Base-by-base conservation (phyloP, 2,329 filamentous ascomycete genomes). In the Aureobasidium lini region DNA sequence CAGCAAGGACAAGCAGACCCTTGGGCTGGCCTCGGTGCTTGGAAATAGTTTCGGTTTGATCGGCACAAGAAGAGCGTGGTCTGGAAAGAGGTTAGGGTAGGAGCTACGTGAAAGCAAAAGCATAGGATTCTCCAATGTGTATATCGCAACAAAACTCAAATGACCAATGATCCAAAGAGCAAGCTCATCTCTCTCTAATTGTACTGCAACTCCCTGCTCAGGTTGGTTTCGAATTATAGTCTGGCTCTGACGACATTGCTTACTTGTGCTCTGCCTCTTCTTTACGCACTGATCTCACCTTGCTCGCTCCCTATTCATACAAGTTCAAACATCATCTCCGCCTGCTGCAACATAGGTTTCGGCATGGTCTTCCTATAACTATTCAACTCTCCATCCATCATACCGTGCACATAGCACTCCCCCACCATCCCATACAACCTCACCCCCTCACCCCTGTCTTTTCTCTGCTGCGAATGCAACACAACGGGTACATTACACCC, bases 21-120 rank as follows among this genome's bases (percentile, higher is more conserved):
- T 7, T 90, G 85, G 85, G 85, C 85, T 15, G 86, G 86, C 4
- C 71, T 90, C 65, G 86, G 81, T 73, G 82, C 81, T 47, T 89
- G 86, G 86, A 87, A 86, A 70, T 88, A 42, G n/a, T 23, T 23
- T 2, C 2, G 23, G 23, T 23, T 23, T 23, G 23, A 23, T 23
- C 23, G 23, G 23, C 23, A 23, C 23, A 31, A 6, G 34, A 13
- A 9, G 28, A n/a, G 43, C 9, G 4, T 44, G n/a, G 13, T 15
- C 4, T 31, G 42, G 23, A 23, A 23, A 23, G 23, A 2, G 23
- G 23, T 23, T 2, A 23, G 23, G 23, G 23, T 23, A 23, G 23
- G 23, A 23, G 23, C 23, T 3, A 23, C 23, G 23, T 23, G 23
- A 23, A 23, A 23, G 23, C 23, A 23, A 23, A 23, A 23, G 23